A percentile compares a stretch with the other conserved stretches of the same genome.
phyloP scores from a whole-genome alignment of 1,284 basidiomycete genomes.

The Cutaneotrichosporon daszewskae region DNA sequence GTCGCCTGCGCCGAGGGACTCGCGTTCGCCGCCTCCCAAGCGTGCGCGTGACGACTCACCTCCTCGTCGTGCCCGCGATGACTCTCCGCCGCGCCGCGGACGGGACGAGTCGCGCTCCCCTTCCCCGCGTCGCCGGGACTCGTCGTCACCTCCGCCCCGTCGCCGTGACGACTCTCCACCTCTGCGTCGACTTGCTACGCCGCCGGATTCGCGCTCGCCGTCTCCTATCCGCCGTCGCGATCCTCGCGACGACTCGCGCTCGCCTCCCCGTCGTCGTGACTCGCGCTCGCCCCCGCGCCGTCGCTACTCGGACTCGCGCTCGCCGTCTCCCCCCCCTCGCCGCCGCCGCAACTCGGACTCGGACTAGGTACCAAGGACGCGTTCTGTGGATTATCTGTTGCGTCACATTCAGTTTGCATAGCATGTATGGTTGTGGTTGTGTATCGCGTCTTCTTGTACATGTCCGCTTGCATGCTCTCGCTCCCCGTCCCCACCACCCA shows the following conservation, averaged over 20 bases:
- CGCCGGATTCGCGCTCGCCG: slow-evolving; percentile 15
- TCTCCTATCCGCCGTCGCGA: slow-evolving; percentile 10
- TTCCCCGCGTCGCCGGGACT: slow-evolving; percentile 21
- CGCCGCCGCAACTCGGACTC: slow-evolving; percentile 1
- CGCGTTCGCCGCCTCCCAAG: slow-evolving; percentile 43
- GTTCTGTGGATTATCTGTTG: too few species aligned
- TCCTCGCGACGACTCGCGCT: slow-evolving; percentile 10
- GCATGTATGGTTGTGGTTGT: too few species aligned
- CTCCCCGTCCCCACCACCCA: not conserved
- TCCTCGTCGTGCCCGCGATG: slow-evolving; percentile 33
- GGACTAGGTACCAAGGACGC: too few species aligned
- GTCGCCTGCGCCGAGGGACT: slow-evolving; percentile 31
- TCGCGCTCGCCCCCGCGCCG: slow-evolving; percentile 14
- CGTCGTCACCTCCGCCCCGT: slow-evolving; percentile 43
- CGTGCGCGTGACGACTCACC: slow-evolving; percentile 26
- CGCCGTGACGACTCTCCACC: slow-evolving; percentile 37
- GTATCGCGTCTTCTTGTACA: too few species aligned
- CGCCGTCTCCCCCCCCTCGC: slow-evolving; percentile 7
- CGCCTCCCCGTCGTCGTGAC: slow-evolving; percentile 10
- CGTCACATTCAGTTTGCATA: too few species aligned
- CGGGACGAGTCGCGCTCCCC: slow-evolving; percentile 20
- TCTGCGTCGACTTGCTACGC: slow-evolving; percentile 24
- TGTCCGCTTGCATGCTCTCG: too few species aligned
- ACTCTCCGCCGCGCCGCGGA: slow-evolving; percentile 45
- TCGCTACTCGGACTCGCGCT: slow-evolving; percentile 6